Conservation (phyloP, 192 early-diverging fungal species). For the Coemansia sp. region DNA sequence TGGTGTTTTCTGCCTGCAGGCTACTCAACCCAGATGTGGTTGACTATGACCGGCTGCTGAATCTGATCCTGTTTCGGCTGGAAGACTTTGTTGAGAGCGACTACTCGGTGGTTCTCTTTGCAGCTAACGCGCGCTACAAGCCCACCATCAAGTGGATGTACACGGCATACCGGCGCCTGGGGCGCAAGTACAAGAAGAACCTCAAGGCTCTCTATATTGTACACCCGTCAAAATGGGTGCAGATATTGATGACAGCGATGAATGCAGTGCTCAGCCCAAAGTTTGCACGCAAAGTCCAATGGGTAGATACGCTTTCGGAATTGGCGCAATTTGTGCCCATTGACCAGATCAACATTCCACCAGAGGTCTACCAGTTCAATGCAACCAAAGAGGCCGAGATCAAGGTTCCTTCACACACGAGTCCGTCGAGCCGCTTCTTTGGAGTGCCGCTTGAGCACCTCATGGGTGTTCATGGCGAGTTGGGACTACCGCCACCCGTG, state of each 20-base stretch:
- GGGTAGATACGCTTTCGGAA: slow-evolving; percentile 69
- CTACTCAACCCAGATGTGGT: slow-evolving; percentile 80
- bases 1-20: slow-evolving; percentile 79
- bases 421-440: slow-evolving; percentile 61
- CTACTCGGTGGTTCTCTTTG: slow-evolving; percentile 87
- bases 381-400: slow-evolving; percentile 46
- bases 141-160: slow-evolving; percentile 84
- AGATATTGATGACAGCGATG: slow-evolving; percentile 81
- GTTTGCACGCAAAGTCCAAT: slow-evolving; percentile 82
- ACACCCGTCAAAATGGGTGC: slow-evolving; percentile 82
- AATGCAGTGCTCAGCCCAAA: slow-evolving; percentile 89
- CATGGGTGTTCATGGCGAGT: slow-evolving; percentile 72
- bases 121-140: slow-evolving; percentile 70
- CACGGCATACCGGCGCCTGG: slow-evolving; percentile 77
- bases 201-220: slow-evolving; percentile 89
- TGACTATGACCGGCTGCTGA: slow-evolving; percentile 81
- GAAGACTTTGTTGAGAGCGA: slow-evolving; percentile 87
- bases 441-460: slow-evolving; percentile 70
- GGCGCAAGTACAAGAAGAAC: slow-evolving; percentile 92
- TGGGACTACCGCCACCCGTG: slow-evolving; percentile 74
- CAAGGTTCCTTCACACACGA: slow-evolving; percentile 39
- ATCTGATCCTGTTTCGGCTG: slow-evolving; percentile 60
- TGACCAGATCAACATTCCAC: slow-evolving; percentile 74
- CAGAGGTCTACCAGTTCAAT: slow-evolving; percentile 51
- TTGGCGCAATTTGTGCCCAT: slow-evolving; percentile 68